Percentiles rank a stretch among this genome's conserved stretches.
Evolutionary conservation across 208 protist genomes (phyloP).

Genomic region (Tritrichomonas foetus): DNA sequence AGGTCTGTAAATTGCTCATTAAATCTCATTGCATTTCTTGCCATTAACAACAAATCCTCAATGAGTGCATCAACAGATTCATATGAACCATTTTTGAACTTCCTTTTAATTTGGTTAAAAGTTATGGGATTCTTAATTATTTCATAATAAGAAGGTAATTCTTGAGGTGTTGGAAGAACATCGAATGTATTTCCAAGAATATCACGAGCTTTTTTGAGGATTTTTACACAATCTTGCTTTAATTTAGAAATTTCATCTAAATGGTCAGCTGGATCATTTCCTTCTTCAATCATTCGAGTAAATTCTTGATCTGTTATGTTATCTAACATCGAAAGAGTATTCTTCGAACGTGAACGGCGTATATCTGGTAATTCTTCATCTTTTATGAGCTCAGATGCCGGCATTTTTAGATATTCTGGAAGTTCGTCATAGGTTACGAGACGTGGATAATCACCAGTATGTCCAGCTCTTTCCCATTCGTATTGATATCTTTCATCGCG

Average conservation of each 20-base stretch:
- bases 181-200: background rate
- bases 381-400: background rate
- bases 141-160: background rate
- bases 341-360: background rate
- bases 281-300: background rate
- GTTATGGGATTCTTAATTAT: background rate
- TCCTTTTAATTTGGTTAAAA: background rate
- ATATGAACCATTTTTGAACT: background rate
- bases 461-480: background rate
- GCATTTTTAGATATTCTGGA: background rate
- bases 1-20: too few relatives aligned
- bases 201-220: background rate
- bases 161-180: background rate
- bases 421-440: background rate
- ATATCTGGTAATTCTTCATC: background rate
- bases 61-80: background rate
- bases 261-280: background rate
- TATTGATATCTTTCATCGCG: background rate
- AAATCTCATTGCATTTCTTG: background rate
- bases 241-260: background rate
- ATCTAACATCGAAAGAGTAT: background rate
- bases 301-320: background rate
- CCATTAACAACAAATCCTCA: background rate
- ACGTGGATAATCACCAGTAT: background rate
- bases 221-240: background rate